Evolutionary conservation across 2,329 filamentous ascomycete species (phyloP).

Genomic region (Cephalotrichum gorgonifer): DNA sequence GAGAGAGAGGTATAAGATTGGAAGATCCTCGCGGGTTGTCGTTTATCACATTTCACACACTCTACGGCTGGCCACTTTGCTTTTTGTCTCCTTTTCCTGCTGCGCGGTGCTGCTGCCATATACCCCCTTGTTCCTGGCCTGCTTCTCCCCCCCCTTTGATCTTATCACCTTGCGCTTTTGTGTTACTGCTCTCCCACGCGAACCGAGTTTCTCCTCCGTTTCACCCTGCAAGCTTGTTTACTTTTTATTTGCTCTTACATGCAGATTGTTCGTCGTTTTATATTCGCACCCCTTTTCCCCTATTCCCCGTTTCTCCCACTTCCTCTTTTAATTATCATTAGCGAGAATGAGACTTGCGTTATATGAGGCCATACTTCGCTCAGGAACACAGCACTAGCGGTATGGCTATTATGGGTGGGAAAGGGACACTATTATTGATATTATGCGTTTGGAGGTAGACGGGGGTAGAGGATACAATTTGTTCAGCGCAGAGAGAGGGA

Average conservation of each 20-base stretch:
- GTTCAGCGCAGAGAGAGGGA: too few species aligned
- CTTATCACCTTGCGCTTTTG: background rate
- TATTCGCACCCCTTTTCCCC: background rate
- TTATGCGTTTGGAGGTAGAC: too few species aligned
- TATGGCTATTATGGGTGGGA: too few species aligned
- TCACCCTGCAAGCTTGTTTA: background rate
- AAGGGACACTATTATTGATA: too few species aligned
- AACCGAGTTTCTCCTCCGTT: background rate
- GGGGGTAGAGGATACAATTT: too few species aligned
- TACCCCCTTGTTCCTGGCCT: background rate
- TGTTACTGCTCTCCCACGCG: background rate
- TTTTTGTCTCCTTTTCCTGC: background rate
- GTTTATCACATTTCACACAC: background rate
- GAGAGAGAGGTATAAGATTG: background rate
- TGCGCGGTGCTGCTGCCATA: background rate
- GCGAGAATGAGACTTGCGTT: background rate
- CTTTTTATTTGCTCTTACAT: background rate
- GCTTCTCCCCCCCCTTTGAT: background rate
- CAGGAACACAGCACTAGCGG: background rate
- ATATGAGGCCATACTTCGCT: background rate
- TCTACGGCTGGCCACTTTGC: too few species aligned
- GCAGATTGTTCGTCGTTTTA: background rate
- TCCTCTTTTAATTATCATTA: too few species aligned
- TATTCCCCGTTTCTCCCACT: too few species aligned
- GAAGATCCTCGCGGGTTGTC: background rate